These are phyloP conservation scores for Stentor coeruleus DNA, from an alignment of 73 alveolate genomes.

Conservation along the genomic window DNA sequence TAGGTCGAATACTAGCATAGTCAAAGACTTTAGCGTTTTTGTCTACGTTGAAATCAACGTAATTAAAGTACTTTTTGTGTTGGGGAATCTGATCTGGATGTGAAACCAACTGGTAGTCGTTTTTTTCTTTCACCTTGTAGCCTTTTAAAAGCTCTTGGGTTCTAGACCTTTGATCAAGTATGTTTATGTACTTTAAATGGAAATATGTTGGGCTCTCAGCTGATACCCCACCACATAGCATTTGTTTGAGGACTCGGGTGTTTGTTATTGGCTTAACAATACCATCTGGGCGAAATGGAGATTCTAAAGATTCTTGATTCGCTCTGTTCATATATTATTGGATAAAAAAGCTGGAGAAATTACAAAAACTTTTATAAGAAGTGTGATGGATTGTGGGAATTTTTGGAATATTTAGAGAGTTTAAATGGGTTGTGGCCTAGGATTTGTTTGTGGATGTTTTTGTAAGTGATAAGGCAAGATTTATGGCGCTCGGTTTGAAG, in stretches of 20 bases:
- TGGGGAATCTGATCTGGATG: not conserved
- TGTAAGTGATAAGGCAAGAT: no score
- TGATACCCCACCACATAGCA: not conserved
- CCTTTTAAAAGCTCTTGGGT: conserved; percentile 21
- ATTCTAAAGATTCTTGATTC: not conserved
- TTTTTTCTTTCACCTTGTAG: not conserved
- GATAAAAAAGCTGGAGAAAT: no score
- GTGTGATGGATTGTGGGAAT: no score
- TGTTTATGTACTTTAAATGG: not conserved
- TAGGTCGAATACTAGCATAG: not conserved
- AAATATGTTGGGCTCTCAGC: not conserved
- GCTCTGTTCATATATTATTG: not conserved
- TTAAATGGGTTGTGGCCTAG: no score
- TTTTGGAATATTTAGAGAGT: no score
- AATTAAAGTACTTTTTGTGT: not conserved
- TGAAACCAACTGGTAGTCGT: not conserved
- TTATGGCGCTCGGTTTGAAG: no score
- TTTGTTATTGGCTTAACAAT: not conserved
- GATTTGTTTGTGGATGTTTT: no score
- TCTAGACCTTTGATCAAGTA: not conserved
- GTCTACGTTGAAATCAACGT: not conserved
- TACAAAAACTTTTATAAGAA: no score
- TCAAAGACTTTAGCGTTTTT: not conserved
- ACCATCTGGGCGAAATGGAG: not conserved
- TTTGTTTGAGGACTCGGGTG: not conserved